phyloP scores from a whole-genome alignment of 2,329 filamentous ascomycete genomes.

The Chrysoporthe cubensis region DNA sequence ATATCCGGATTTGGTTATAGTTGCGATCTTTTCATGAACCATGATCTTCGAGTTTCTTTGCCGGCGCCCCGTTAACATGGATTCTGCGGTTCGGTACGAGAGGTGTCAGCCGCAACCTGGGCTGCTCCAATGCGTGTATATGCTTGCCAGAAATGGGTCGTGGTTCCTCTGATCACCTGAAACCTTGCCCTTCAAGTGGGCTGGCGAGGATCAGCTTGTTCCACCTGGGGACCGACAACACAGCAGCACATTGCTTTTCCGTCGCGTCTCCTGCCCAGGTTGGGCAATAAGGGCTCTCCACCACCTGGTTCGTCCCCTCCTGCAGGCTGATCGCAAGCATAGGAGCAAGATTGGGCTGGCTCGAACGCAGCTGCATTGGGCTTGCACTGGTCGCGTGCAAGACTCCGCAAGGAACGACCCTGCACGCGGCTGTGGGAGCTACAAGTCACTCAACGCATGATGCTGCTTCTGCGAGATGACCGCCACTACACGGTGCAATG shows the following conservation, averaged over 20 bases:
- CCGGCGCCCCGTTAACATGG: conserved; percentile 29
- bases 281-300: conserved; percentile 15
- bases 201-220: neutral
- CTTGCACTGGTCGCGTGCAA: conserved; percentile 11
- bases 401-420: conserved; percentile 19
- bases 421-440: conserved; percentile 10
- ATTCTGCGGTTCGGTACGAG: conserved; percentile 32
- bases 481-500: conserved; percentile 20
- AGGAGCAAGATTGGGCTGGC: conserved; percentile 21
- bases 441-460: conserved; percentile 23
- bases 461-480: conserved; percentile 28
- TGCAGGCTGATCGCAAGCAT: neutral
- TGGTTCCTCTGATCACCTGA: conserved; percentile 10
- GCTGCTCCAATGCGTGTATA: conserved; percentile 3
- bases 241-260: conserved; percentile 14
- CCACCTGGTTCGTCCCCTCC: conserved; percentile 13
- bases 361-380: conserved; percentile 16
- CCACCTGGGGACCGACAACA: conserved; percentile 13
- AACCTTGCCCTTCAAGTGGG: neutral
- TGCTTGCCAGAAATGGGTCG: neutral
- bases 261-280: conserved; percentile 9
- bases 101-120: conserved; percentile 25
- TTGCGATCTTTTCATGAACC: conserved; percentile 44
- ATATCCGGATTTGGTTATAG: conserved; percentile 27
- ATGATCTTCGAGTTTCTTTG: conserved; percentile 41